Conservation (phyloP, 805 yeast genomes). For the Nakazawaea molendinolei region DNA sequence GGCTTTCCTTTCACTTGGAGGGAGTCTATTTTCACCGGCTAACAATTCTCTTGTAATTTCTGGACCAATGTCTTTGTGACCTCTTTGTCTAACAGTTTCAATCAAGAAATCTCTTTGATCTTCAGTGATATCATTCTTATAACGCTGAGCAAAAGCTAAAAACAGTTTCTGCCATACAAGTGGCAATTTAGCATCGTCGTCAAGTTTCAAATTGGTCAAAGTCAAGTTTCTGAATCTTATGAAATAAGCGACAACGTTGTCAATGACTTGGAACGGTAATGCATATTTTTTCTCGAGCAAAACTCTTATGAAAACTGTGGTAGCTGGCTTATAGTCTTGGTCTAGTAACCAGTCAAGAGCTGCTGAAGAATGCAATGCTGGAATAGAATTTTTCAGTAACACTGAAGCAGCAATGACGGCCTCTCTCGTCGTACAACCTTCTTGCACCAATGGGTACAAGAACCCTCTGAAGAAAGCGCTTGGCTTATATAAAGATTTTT, state of each 20-base stretch:
- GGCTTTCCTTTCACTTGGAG: slow-evolving; percentile 6
- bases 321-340: slow-evolving; percentile 80
- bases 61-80: slow-evolving; percentile 84
- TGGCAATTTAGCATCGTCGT: slow-evolving; percentile 57
- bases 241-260: slow-evolving; percentile 88
- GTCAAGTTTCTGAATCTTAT: slow-evolving; percentile 73
- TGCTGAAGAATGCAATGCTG: slow-evolving; percentile 93
- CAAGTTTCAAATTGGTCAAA: slow-evolving; percentile 29
- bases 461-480: slow-evolving; percentile 97
- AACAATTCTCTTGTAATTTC: slow-evolving; percentile 90
- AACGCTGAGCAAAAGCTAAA: slow-evolving; percentile 89
- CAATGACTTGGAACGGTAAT: slow-evolving; percentile 92
- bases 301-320: slow-evolving; percentile 83
- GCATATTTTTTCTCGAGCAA: slow-evolving; percentile 93
- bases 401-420: slow-evolving; percentile 95
- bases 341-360: slow-evolving; percentile 83
- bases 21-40: slow-evolving; percentile 68
- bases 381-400: slow-evolving; percentile 81
- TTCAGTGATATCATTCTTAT: slow-evolving; percentile 96
- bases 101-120: slow-evolving; percentile 93
- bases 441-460: slow-evolving; percentile 81
- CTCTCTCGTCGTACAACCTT: slow-evolving; percentile 86
- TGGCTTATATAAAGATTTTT: slow-evolving; percentile 92
- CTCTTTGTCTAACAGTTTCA: slow-evolving; percentile 86
- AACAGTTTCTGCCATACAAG: slow-evolving; percentile 98